These are phyloP conservation scores for Kodamaea suecica DNA, from an alignment of 1,139 yeast species.

Conservation along the genomic window DNA sequence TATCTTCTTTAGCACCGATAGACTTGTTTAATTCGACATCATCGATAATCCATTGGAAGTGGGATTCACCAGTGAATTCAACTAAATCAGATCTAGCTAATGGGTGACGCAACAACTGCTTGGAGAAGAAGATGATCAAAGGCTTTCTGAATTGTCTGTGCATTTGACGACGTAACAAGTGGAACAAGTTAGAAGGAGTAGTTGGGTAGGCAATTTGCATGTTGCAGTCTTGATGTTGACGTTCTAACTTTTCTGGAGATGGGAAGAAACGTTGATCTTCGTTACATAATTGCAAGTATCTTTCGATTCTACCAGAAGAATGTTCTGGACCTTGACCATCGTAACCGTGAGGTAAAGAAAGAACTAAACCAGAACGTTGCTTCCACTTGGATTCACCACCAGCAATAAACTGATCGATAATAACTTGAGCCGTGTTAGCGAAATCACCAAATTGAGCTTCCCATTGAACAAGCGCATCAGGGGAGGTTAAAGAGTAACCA, in stretches of 20 bases:
- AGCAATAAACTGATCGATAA: conserved; percentile 93
- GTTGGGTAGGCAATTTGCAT: conserved; percentile 98
- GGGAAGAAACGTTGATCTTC: conserved; percentile 98
- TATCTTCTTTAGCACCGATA: conserved; percentile 76
- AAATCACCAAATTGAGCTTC: conserved; percentile 99
- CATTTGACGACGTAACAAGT: conserved; percentile 96
- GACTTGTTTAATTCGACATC: conserved; percentile 79
- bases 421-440: conserved; percentile 98
- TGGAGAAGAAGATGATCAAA: conserved; percentile 82
- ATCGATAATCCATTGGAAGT: conserved; percentile 94
- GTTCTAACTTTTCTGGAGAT: conserved; percentile 76
- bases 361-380: conserved; percentile 94
- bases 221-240: conserved; percentile 99
- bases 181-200: conserved; percentile 96
- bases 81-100: conserved; percentile 81
- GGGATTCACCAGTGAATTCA: conserved; percentile 89
- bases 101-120: conserved; percentile 95
- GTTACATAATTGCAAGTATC: conserved; percentile 92
- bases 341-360: conserved; percentile 97
- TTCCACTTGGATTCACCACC: conserved; percentile 99
- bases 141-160: conserved; percentile 99
- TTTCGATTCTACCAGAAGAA: conserved; percentile 95
- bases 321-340: conserved; percentile 99
- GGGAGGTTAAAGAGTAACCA: conserved; percentile 96
- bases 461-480: conserved; percentile 97